Evolutionary conservation across 2,329 filamentous ascomycete genomes (phyloP).

Genomic region (Ophiostoma angusticollis): DNA sequence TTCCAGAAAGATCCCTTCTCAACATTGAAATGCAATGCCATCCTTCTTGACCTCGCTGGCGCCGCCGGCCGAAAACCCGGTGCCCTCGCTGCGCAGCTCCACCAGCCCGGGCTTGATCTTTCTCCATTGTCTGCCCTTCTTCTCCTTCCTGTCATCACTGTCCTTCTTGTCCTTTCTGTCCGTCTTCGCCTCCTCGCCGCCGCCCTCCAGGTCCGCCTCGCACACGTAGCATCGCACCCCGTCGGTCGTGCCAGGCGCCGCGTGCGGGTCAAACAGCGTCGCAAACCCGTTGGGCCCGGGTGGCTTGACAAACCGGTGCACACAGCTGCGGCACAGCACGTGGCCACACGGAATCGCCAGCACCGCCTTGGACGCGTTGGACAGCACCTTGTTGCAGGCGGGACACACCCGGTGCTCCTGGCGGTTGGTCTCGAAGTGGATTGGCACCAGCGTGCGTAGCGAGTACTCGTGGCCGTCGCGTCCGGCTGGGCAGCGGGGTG

Average conservation of each 20-base stretch:
- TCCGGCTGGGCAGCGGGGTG: conserved; percentile 6
- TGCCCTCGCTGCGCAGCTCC: conserved; percentile 72
- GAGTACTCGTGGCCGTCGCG: conserved; percentile 46
- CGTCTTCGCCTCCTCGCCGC: conserved; percentile 20
- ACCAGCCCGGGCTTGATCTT: conserved; percentile 60
- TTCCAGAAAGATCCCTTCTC: not conserved
- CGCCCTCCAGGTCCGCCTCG: conserved; percentile 57
- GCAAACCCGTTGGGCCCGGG: conserved; percentile 14
- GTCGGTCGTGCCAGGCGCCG: conserved; percentile 29
- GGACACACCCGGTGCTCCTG: conserved; percentile 49
- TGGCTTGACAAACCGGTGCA: conserved; percentile 67
- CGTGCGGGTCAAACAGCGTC: conserved; percentile 41
- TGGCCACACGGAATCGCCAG: conserved; percentile 83
- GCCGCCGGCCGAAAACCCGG: conserved; percentile 83
- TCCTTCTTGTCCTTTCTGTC: conserved; percentile 24
- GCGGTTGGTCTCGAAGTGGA: conserved; percentile 51
- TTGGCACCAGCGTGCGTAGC: conserved; percentile 61
- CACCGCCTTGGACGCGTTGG: conserved; percentile 70
- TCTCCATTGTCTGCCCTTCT: conserved; percentile 35
- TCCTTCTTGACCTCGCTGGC: conserved; percentile 67
- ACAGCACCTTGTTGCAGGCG: conserved; percentile 69
- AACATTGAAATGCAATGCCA: conserved; percentile 37
- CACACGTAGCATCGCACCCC: conserved; percentile 72
- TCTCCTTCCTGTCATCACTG: conserved; percentile 26
- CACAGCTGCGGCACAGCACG: conserved; percentile 75